A percentile compares a stretch with the other conserved stretches of the same genome.
Evolutionary conservation across 73 alveolate genomes (phyloP).

Genomic region (Blepharisma stoltei): DNA sequence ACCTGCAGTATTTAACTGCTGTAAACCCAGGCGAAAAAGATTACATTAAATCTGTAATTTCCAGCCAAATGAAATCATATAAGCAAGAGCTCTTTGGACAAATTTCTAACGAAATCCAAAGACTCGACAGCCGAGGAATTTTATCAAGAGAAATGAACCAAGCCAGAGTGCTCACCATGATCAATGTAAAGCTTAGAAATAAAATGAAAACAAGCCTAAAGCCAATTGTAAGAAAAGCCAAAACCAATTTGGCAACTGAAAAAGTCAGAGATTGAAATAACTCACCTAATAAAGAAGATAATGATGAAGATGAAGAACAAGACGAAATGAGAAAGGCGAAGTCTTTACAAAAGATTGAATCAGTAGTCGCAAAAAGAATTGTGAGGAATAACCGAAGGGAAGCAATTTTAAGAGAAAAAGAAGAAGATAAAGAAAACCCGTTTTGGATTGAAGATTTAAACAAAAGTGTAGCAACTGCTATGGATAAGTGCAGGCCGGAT

Average conservation of each 20-base stretch:
- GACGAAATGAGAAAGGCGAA: not conserved
- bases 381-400: not conserved
- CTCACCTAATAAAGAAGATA: not conserved
- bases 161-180: not conserved
- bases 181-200: not conserved
- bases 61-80: not conserved
- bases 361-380: not conserved
- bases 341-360: not conserved
- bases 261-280: conserved; percentile 7
- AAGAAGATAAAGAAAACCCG: not conserved
- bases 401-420: not conserved
- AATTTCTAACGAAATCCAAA: not conserved
- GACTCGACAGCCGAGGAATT: not conserved
- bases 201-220: not conserved
- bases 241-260: not conserved
- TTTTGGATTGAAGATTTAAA: conserved; percentile 6
- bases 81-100: not conserved
- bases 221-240: conserved; percentile 21
- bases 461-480: not conserved
- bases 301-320: not conserved
- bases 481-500: not conserved
- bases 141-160: not conserved
- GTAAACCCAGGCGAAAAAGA: not conserved
- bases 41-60: not conserved
- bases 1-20: conserved; percentile 7